These are phyloP conservation scores for Cyclostephanos tholiformis DNA, from an alignment of 108 stramenopile genomes.

Conservation along the genomic window DNA sequence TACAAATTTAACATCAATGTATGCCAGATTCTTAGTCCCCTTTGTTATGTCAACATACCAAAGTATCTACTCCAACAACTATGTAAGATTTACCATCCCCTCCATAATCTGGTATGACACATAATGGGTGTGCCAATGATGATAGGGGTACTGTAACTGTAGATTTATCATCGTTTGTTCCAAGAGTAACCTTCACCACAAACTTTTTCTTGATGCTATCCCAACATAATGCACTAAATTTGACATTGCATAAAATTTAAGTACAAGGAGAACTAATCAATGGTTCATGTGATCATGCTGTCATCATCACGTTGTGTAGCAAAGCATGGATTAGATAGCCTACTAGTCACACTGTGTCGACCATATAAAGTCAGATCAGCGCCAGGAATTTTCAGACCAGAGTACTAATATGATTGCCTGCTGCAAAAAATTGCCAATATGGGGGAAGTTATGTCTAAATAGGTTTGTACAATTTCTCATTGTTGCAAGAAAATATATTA, in stretches of 20 bases:
- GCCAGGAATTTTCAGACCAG: too few species aligned
- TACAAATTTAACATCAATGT: not conserved
- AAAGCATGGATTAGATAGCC: too few species aligned
- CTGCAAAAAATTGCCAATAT: too few species aligned
- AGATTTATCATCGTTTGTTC: not conserved
- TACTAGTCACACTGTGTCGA: too few species aligned
- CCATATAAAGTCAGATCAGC: too few species aligned
- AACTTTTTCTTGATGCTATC: not conserved
- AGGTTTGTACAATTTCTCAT: too few species aligned
- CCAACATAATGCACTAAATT: not conserved
- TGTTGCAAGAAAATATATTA: too few species aligned
- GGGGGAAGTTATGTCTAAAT: too few species aligned
- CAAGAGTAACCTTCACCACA: not conserved
- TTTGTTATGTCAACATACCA: not conserved
- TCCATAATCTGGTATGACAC: not conserved
- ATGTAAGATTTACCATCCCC: not conserved
- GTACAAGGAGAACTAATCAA: not conserved
- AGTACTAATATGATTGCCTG: too few species aligned
- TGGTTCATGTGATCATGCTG: not conserved
- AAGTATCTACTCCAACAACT: slow-evolving; percentile 1
- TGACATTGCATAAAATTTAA: not conserved
- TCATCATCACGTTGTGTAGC: too few species aligned
- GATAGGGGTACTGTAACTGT: not conserved
- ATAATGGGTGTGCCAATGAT: not conserved
- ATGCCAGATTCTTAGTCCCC: too few species aligned